Conservation (phyloP, 1,284 basidiomycete species). For the Earliella scabrosa region DNA sequence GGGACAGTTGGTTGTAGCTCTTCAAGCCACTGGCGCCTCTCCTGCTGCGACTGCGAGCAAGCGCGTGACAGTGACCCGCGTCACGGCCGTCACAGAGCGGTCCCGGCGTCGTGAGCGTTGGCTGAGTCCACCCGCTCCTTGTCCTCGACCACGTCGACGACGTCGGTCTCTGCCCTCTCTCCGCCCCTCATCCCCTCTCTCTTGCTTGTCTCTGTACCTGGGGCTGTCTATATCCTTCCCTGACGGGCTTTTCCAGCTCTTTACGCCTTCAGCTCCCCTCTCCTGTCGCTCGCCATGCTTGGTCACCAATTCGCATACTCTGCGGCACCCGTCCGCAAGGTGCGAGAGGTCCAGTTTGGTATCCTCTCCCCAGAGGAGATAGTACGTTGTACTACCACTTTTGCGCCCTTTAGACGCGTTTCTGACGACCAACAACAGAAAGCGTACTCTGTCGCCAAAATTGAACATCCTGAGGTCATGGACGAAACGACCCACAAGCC, state of each 20-base stretch:
- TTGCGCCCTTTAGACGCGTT: constrained; percentile 18
- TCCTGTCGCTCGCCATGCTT: constrained; percentile 55
- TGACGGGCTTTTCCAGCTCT: constrained; percentile 21
- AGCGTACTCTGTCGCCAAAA: constrained; percentile 97
- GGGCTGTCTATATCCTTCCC: constrained; percentile 11
- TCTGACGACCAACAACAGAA: constrained; percentile 59
- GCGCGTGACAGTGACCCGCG: constrained; percentile 10
- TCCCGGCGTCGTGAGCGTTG: constrained; percentile 25
- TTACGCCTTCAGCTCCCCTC: constrained; percentile 17
- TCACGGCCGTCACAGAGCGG: constrained; percentile 18
- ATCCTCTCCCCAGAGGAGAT: constrained; percentile 99
- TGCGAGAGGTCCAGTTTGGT: constrained; percentile 99
- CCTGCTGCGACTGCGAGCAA: constrained; percentile 6
- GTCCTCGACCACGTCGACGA: constrained; percentile 30
- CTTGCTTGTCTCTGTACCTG: constrained; percentile 17
- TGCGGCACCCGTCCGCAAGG: constrained; percentile 90
- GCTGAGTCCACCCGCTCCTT: constrained; percentile 27
- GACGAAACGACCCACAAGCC: constrained; percentile 91
- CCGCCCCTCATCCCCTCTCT: constrained; percentile 1
- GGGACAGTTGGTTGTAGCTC: constrained; percentile 18
- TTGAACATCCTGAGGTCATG: constrained; percentile 98
- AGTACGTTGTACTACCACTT: constrained; percentile 55
- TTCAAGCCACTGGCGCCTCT: background rate
- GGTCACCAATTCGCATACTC: constrained; percentile 91
- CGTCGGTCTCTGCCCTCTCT: constrained; percentile 16